These are phyloP conservation scores for Amorphotheca resinae DNA, from an alignment of 495 filamentous ascomycete genomes.

Conservation along the genomic window DNA sequence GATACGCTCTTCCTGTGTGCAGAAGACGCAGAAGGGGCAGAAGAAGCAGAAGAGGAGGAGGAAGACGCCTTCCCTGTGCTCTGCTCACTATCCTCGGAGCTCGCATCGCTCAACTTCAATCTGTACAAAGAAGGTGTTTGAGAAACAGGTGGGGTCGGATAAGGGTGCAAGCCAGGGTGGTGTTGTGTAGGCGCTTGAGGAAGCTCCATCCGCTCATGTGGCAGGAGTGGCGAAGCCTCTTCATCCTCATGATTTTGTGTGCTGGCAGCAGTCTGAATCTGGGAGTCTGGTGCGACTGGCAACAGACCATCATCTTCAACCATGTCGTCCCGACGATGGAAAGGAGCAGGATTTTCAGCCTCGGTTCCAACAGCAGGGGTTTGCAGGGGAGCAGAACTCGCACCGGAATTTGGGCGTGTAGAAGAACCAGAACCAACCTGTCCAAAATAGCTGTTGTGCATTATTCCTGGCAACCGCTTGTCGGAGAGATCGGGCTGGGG, in stretches of 20 bases:
- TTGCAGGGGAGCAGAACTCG: conserved; percentile 29
- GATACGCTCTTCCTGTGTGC: conserved; percentile 21
- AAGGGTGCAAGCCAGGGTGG: conserved; percentile 30
- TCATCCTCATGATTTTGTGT: conserved; percentile 5
- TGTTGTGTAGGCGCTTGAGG: conserved; percentile 20
- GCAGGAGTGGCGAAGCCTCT: conserved; percentile 37
- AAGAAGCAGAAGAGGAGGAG: too few species aligned
- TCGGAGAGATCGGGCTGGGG: conserved; percentile 81
- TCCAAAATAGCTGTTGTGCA: conserved; percentile 80
- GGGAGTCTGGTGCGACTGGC: conserved; percentile 25
- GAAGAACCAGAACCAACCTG: conserved; percentile 75
- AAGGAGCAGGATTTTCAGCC: conserved; percentile 8
- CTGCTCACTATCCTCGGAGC: conserved; percentile 28
- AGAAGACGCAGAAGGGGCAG: too few species aligned
- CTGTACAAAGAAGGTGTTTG: conserved; percentile 42
- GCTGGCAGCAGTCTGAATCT: conserved; percentile 12
- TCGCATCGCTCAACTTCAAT: conserved; percentile 30
- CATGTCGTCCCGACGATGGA: conserved; percentile 5
- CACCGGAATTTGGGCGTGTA: conserved; percentile 31
- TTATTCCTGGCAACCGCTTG: conserved; percentile 80
- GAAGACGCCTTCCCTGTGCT: conserved; percentile 19
- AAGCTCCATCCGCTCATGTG: conserved; percentile 34
- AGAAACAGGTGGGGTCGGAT: conserved; percentile 46
- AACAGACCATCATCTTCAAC: conserved; percentile 22
- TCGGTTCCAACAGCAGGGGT: conserved; percentile 29